Evolutionary conservation across 768 basidiomycete genomes (phyloP).

Genomic region (Serendipita vermifera): DNA sequence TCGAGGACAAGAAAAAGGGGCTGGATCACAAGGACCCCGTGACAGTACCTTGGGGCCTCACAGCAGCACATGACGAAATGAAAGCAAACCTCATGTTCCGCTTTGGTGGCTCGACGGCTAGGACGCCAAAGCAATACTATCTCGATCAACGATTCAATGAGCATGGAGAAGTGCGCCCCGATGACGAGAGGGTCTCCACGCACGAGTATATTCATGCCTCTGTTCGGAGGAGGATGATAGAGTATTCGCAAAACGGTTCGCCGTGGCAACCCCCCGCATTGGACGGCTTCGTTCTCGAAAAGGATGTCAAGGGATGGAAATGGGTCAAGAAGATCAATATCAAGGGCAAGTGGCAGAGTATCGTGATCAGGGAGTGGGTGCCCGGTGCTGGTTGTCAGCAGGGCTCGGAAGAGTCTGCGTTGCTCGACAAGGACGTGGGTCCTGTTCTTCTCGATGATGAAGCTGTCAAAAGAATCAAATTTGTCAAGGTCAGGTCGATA

Average conservation of each 20-base stretch:
- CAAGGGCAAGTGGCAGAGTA: background rate
- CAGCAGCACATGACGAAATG: background rate
- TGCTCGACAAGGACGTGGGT: no score
- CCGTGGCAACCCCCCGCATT: slow-evolving; percentile 1
- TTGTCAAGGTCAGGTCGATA: no score
- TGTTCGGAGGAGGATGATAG: background rate
- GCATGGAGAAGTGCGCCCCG: no score
- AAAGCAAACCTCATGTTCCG: background rate
- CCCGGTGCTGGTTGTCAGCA: no score
- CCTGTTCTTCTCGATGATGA: no score
- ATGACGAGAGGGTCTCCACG: no score
- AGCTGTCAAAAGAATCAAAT: no score
- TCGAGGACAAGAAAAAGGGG: no score
- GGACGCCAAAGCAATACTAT: slow-evolving; percentile 4
- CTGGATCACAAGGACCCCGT: no score
- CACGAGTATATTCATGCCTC: background rate
- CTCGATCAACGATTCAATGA: no score
- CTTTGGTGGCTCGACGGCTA: background rate
- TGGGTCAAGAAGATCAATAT: background rate
- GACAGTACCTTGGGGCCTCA: background rate
- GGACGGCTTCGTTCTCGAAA: slow-evolving; percentile 1
- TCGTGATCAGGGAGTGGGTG: no score
- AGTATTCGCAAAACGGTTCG: background rate
- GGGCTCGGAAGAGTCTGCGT: no score
- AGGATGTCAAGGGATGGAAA: background rate